Conservation (phyloP, 179 eudicot genomes). For the Beta corolliflora region DNA sequence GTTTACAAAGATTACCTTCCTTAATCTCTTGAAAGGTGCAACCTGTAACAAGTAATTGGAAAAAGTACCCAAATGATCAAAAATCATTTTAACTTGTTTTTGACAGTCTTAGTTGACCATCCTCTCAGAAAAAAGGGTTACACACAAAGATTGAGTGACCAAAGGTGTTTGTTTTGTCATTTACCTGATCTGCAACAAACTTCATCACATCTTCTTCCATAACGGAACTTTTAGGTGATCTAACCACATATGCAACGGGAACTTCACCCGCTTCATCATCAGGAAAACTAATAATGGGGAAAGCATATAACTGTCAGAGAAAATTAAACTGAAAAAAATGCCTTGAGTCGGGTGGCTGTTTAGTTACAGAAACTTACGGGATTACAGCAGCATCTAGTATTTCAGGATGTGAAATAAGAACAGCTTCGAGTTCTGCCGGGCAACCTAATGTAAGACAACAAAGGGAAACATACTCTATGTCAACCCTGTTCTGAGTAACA, state of each 20-base stretch:
- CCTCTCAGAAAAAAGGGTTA: background rate
- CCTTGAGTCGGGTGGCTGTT: background rate
- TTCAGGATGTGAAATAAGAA: conserved; percentile 31
- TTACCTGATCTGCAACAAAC: conserved; percentile 36
- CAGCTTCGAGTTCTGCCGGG: conserved; percentile 34
- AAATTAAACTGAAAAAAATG: background rate
- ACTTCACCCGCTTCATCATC: conserved; percentile 67
- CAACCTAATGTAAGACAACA: conserved; percentile 17
- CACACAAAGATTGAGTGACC: background rate
- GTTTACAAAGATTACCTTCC: conserved; percentile 25
- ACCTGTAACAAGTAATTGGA: conserved; percentile 20
- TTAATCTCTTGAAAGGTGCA: conserved; percentile 38
- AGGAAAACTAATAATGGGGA: conserved; percentile 41
- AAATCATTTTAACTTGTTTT: background rate
- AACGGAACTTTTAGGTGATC: conserved; percentile 31
- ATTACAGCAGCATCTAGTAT: conserved; percentile 31
- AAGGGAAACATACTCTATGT: background rate
- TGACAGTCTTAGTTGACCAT: background rate
- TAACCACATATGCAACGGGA: conserved; percentile 41
- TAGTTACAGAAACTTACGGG: conserved; percentile 24
- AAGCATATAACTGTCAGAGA: background rate
- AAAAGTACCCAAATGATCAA: background rate
- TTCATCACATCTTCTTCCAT: conserved; percentile 31
- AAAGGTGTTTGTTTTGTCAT: background rate
- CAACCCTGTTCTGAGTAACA: background rate